A percentile compares a stretch with the other conserved stretches of the same genome.
phyloP scores from a whole-genome alignment of 805 yeast species.

The Kodamaea kakaduensis region DNA sequence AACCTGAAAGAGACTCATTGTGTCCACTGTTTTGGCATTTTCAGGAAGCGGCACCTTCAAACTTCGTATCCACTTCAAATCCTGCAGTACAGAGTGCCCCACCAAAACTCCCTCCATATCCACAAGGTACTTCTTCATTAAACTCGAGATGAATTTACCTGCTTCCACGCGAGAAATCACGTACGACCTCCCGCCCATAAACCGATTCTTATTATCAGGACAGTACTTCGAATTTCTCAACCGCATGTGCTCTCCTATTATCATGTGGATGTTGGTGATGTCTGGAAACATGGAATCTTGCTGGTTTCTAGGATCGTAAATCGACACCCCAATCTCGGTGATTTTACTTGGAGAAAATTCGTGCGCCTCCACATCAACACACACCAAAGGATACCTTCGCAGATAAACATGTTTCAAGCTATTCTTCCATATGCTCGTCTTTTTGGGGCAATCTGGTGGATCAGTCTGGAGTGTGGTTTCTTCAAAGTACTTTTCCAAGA shows the following conservation, averaged over 20 bases:
- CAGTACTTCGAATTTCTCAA: conserved; percentile 18
- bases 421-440: conserved; percentile 5
- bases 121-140: conserved; percentile 16
- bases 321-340: conserved; percentile 24
- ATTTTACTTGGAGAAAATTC: conserved; percentile 15
- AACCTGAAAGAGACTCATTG: conserved; percentile 15
- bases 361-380: conserved; percentile 28
- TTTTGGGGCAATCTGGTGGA: conserved; percentile 2
- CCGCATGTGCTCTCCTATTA: conserved; percentile 16
- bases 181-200: conserved; percentile 21
- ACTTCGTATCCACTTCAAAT: conserved; percentile 16
- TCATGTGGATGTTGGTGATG: conserved; percentile 18
- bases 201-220: conserved; percentile 20
- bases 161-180: conserved; percentile 13
- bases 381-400: conserved; percentile 20
- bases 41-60: conserved; percentile 11
- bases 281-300: conserved; percentile 16
- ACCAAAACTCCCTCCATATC: conserved; percentile 18
- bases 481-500: conserved; percentile 5
- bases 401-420: conserved; percentile 20
- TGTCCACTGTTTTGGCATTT: conserved; percentile 16
- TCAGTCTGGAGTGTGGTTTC: conserved; percentile 1
- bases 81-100: conserved; percentile 14
- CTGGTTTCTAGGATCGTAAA: conserved; percentile 20
- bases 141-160: conserved; percentile 9